These are phyloP conservation scores for Termitomyces sp. DNA, from an alignment of 768 basidiomycete species.

Conservation along the genomic window DNA sequence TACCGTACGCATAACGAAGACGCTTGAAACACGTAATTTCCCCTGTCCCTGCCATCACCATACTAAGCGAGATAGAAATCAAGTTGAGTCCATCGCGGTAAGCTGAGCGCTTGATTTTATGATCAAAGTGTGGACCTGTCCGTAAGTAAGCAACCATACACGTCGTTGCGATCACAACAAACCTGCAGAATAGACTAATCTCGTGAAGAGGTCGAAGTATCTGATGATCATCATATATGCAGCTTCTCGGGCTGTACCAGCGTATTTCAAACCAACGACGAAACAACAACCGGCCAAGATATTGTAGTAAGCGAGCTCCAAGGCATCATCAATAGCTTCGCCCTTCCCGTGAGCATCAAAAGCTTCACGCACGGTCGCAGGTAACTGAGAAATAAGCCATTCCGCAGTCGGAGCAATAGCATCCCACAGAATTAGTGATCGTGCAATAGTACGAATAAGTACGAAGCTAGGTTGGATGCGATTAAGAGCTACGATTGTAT, in stretches of 20 bases:
- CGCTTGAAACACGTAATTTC: conserved; percentile 86
- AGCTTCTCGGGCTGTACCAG: conserved; percentile 87
- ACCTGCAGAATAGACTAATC: conserved; percentile 66
- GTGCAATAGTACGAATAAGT: conserved; percentile 71
- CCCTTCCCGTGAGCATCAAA: conserved; percentile 49
- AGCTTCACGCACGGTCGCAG: conserved; percentile 53
- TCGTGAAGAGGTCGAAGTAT: conserved; percentile 76
- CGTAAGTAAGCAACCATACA: conserved; percentile 2
- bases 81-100: conserved; percentile 85
- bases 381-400: conserved; percentile 73
- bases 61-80: conserved; percentile 78
- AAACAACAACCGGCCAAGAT: conserved; percentile 91
- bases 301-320: conserved; percentile 88
- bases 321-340: conserved; percentile 55
- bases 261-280: conserved; percentile 86
- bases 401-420: conserved; percentile 61
- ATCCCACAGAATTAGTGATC: conserved; percentile 85
- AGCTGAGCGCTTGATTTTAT: conserved; percentile 82
- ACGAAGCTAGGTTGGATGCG: conserved; percentile 86
- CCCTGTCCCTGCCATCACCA: conserved; percentile 97
- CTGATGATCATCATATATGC: conserved; percentile 80
- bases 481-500: conserved; percentile 73
- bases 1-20: conserved; percentile 85
- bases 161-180: conserved; percentile 17
- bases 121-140: conserved; percentile 74